Evolutionary conservation across 129 eudicot species (phyloP).

Genomic region (Artemisia tridentata): DNA sequence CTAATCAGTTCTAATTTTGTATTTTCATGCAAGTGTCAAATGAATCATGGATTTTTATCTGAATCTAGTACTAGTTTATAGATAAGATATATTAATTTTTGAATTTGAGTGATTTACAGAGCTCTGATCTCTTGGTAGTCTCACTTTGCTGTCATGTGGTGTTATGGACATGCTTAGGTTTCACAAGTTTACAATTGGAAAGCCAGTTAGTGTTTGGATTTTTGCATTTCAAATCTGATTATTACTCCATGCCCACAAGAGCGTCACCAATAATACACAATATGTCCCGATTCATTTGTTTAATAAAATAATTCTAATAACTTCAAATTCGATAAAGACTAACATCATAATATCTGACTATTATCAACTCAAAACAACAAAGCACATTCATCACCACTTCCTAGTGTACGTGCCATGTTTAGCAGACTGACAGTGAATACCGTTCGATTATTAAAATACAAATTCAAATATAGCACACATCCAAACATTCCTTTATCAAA

Average conservation of each 20-base stretch:
- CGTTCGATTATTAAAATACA: background rate
- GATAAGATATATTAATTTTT: background rate
- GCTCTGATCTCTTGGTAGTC: slow-evolving; percentile 95
- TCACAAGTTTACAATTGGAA: slow-evolving; percentile 95
- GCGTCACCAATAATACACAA: background rate
- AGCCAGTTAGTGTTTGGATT: slow-evolving; percentile 7
- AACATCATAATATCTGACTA: background rate
- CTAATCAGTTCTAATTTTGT: slow-evolving; percentile 59
- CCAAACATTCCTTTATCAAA: slow-evolving; percentile 12
- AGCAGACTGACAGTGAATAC: no score
- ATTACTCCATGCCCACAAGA: no score
- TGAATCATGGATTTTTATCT: no score
- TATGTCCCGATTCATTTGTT: background rate
- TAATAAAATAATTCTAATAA: background rate
- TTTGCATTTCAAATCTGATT: background rate
- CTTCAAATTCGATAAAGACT: background rate
- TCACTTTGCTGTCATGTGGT: slow-evolving; percentile 99
- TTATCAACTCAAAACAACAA: background rate
- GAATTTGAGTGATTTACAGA: slow-evolving; percentile 44
- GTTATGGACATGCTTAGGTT: slow-evolving; percentile 99
- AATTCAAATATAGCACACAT: background rate
- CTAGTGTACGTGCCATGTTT: no score
- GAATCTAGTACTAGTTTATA: background rate
- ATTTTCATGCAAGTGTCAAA: background rate
- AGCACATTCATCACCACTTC: background rate